A percentile compares a stretch with the other conserved stretches of the same genome.
These are phyloP conservation scores for Cadophora gregata DNA, from an alignment of 2,329 filamentous ascomycete genomes.

Conservation along the genomic window DNA sequence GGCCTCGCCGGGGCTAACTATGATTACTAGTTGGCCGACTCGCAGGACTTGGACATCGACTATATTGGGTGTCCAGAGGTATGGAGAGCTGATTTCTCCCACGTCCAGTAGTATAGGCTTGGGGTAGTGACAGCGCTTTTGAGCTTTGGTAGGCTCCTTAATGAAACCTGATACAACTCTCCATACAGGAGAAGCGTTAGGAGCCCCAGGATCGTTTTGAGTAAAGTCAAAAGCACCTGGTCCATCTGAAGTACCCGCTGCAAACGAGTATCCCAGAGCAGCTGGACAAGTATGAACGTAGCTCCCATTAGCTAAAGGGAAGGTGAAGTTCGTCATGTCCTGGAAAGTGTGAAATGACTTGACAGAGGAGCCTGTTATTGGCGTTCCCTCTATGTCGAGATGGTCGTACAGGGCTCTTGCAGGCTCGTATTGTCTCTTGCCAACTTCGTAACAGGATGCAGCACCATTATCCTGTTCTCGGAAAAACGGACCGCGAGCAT, in stretches of 20 bases:
- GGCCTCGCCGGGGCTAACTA: constrained; percentile 85
- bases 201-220: constrained; percentile 78
- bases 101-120: constrained; percentile 91
- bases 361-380: constrained; percentile 69
- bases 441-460: constrained; percentile 78
- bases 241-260: constrained; percentile 89
- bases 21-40: constrained; percentile 82
- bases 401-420: constrained; percentile 65
- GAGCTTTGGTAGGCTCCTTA: constrained; percentile 71
- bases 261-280: constrained; percentile 89
- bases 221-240: constrained; percentile 94
- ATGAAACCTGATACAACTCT: constrained; percentile 74
- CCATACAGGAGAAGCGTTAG: constrained; percentile 74
- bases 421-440: constrained; percentile 70
- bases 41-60: constrained; percentile 88
- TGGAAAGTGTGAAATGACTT: constrained; percentile 86
- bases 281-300: constrained; percentile 80
- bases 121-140: constrained; percentile 76
- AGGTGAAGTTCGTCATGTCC: constrained; percentile 78
- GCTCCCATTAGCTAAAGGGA: constrained; percentile 75
- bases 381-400: constrained; percentile 49
- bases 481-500: constrained; percentile 75
- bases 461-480: constrained; percentile 71
- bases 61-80: constrained; percentile 89
- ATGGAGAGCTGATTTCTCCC: constrained; percentile 78